Evolutionary conservation across 2,329 filamentous ascomycete species (phyloP), one percentile per base, ranked within the genome.

Genomic region (Bipolaris gigantea): DNA sequence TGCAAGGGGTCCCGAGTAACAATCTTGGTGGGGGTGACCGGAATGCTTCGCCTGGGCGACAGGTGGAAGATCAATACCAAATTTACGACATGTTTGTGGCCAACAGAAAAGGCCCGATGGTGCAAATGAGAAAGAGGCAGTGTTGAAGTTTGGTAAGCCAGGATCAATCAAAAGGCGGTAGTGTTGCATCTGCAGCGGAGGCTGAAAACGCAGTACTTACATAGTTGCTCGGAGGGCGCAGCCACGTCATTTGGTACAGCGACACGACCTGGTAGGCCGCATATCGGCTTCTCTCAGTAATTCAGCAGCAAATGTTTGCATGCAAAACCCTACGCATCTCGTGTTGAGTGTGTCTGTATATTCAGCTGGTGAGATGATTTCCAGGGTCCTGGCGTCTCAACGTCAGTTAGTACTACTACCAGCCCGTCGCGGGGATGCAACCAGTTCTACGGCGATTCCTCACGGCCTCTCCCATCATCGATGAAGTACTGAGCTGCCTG

Each of bases 21-120:
- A 64, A 52, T 15, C 64, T 70, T 53, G 65, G 66, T 34, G 65
- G 63, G 6, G 66, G 66, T 7, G 48, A 54, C 11, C 40, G 32
- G 7, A 48, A 61, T 10, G 62, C 52, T 3, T 55, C 57, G 42
- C 56, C 50, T 3, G 63, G 63, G 16, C 57, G 66, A 21, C 60
- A 53, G 35, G 46, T 49, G 25, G 57, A 61, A 44, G 56, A 62
- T 25, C 63, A 69, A 53, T 69, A 65, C 36, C 66, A 69, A 50
- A 62, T 60, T 2, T 67, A 64, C 34, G 66, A 69, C 13, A 61
- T 64, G 30, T 67, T 73, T 53, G 57, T 72, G 34, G 63, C 64
- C 2, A 61, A 63, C 27, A 65, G 69, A 45, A 64, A 73, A 52
- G 73, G 73, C 6, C 73, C 73, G 4, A 63, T 73, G 45, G 51